Base-by-base conservation (phyloP, 108 stramenopile genomes). In the Fragilaria radians region DNA sequence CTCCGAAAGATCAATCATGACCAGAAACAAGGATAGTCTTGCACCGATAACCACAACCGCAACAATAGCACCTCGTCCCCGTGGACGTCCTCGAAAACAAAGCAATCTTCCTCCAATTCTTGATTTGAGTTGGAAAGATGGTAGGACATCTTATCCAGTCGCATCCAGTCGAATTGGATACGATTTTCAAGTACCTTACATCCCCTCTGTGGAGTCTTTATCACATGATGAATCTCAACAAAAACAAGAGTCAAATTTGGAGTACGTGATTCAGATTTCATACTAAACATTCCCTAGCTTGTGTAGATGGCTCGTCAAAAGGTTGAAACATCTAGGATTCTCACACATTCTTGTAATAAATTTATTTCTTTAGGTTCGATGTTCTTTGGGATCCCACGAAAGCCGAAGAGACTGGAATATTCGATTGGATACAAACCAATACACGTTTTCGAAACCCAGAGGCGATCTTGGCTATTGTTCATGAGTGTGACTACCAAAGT, bases 51-150 rank as follows among this genome's bases (percentile, higher is more conserved):
- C 27, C 18, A 53, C 52, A 28, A 27, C 31, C 34, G 33, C 22
- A 64, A 54, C 53, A 54, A 54, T 25, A 25, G 28, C 1, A 30
- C 4, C 30, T 11, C 21, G 46, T 30, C 25, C 28, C 25, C 4
- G 53, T 34, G 24, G 28, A 30, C 32, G 34, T 29, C 46, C 17
- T 21, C 56, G 56, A 23, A 48, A 26, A 46, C 30, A 61, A 54
- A 23, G 4, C n/a, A 22, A 29, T 57, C 57, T 50, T 32, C 25
- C 54, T 52, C 30, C 70, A 48, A 36, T 36, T 47, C 32, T 71
- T 28, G 76, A 78, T 51, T 30, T 77, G 3, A 76, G 79, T 31
- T 88, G 87, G 87, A 88, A 88, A 58, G 62, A 81, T 51, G 70
- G 78, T 7, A 64, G 88, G 3, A 59, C 54, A 17, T 47, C 76